Evolutionary conservation across 2,329 filamentous ascomycete genomes (phyloP), one percentile per base, ranked within the genome.

Genomic region (Apiospora malaysiana): DNA sequence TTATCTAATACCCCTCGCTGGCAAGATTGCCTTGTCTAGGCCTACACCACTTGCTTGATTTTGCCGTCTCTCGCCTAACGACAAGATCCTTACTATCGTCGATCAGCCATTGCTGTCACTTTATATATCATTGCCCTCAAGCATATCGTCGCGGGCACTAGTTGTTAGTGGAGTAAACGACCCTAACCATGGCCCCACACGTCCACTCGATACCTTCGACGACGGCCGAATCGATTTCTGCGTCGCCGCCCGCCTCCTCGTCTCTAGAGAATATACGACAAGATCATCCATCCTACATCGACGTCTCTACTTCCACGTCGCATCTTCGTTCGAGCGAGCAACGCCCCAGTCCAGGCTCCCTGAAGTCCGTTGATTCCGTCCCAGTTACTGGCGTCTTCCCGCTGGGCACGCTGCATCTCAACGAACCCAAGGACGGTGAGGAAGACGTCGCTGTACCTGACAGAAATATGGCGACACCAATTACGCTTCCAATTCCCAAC

Each of bases 311-410:
- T 32, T 43, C 42, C 12, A 37, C 65, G 42, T 45, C 65, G 40
- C 65, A 68, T 68, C 46, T 51, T 2, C 67, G 67, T 27, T 37
- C n/a, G 43, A 18, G 21, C 46, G 8, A 43, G 27, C 27, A 37
- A 21, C 67, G 25, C 6, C 27, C 37, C 14, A 67, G 70, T 14
- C 63, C 66, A 40, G 66, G 49, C 6, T 79, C 79, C 7, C 42
- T 74, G 9, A 78, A 77, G 67, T 79, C 79, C 14, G 70, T 72
- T 21, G 79, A 80, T 65, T 82, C 81, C 4, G 76, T 82, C 21
- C 72, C 77, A 43, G 76, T 78, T 6, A 78, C 80, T 68, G 81
- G 81, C 32, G 77, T 73, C 21, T 76, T 77, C 67, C 74, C 76
- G 7, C 46, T 74, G 16, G 71, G 73, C 27, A 75, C 73, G 51